Percentiles rank a stretch among this genome's conserved stretches.
phyloP scores from a whole-genome alignment of 176 grass and related monocot species.

The Cenchrus americanus region DNA sequence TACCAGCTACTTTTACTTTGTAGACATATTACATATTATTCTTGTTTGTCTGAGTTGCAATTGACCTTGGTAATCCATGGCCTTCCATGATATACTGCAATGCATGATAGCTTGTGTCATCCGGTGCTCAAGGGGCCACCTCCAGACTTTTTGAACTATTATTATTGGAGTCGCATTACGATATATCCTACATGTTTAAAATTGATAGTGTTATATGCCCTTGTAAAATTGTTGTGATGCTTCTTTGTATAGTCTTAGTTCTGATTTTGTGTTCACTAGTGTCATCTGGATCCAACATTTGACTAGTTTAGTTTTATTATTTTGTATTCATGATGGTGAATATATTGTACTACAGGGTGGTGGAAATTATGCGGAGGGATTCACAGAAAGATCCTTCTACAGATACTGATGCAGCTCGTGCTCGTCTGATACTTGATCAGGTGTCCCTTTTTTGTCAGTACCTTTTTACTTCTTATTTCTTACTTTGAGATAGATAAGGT shows the following conservation, averaged over 20 bases:
- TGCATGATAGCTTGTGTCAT: not conserved
- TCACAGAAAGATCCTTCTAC: constrained; percentile 72
- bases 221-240: constrained; percentile 20
- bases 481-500: not conserved
- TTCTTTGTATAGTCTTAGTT: not conserved
- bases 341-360: constrained; percentile 62
- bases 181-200: constrained; percentile 11
- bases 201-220: not conserved
- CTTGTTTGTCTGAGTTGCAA: not conserved
- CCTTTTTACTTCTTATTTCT: not conserved
- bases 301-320: not conserved
- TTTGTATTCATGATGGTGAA: not conserved
- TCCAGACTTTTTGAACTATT: not conserved
- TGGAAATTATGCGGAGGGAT: constrained; percentile 87
- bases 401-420: constrained; percentile 63
- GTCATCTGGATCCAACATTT: constrained; percentile 27
- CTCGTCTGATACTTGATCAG: constrained; percentile 79
- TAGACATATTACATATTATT: constrained; percentile 6
- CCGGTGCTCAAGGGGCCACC: not conserved
- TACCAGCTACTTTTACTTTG: constrained; percentile 14
- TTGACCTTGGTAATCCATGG: not conserved
- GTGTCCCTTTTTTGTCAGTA: constrained; percentile 41
- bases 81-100: not conserved
- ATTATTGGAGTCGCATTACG: not conserved
- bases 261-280: constrained; percentile 19